Percentiles rank a stretch among this genome's conserved stretches.
phyloP scores from a whole-genome alignment of 208 protist genomes.

The Acanthamoeba polyphaga region DNA sequence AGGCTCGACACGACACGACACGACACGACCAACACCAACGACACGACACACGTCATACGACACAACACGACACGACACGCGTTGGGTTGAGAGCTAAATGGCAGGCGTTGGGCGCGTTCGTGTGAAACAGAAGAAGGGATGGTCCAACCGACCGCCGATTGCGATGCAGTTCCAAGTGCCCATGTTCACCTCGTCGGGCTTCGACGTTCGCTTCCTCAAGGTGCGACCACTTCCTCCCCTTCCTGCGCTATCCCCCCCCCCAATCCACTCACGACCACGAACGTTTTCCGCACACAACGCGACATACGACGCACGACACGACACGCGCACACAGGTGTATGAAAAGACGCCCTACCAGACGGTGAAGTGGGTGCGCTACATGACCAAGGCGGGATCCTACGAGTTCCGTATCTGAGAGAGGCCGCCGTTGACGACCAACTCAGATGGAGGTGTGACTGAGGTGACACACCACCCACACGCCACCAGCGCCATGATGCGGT shows the following conservation, averaged over 20 bases:
- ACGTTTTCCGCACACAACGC: too few species aligned
- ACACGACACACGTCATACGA: slow-evolving; percentile 90
- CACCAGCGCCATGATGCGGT: too few species aligned
- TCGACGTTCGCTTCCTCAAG: slow-evolving; percentile 97
- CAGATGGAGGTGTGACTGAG: too few species aligned
- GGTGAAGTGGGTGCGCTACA: slow-evolving; percentile 99
- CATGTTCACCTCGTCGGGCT: slow-evolving; percentile 97
- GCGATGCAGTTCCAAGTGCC: slow-evolving; percentile 96
- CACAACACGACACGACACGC: slow-evolving; percentile 60
- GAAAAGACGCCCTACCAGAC: slow-evolving; percentile 93
- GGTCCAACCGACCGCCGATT: slow-evolving; percentile 96
- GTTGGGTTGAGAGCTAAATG: slow-evolving; percentile 89
- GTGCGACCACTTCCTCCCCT: slow-evolving; percentile 80
- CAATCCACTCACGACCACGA: neutral
- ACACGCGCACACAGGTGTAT: neutral
- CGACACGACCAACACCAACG: slow-evolving; percentile 80
- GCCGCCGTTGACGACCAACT: neutral
- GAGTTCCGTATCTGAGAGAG: slow-evolving; percentile 94
- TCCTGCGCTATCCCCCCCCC: slow-evolving; percentile 69
- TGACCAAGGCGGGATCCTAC: slow-evolving; percentile 97
- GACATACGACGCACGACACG: too few species aligned
- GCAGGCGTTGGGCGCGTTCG: slow-evolving; percentile 95
- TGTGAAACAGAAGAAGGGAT: slow-evolving; percentile 84
- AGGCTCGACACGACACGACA: slow-evolving; percentile 16
- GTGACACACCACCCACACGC: too few species aligned